Percentiles rank a stretch among this genome's conserved stretches.
Evolutionary conservation across 2,329 filamentous ascomycete genomes (phyloP).

Genomic region (Fusarium verticillioides): DNA sequence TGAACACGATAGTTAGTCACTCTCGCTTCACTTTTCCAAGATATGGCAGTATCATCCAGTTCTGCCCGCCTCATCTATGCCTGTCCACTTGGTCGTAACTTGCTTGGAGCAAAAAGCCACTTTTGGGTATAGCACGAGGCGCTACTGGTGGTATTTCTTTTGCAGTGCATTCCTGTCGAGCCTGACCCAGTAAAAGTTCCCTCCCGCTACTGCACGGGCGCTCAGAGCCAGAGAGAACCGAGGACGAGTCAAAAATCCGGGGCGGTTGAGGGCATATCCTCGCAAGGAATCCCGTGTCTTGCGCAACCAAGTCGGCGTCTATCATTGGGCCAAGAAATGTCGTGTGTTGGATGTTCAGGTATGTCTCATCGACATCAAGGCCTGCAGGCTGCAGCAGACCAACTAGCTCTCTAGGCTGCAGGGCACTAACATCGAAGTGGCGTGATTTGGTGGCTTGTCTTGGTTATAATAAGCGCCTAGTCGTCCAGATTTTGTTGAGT

Average conservation of each 20-base stretch:
- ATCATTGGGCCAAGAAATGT: not conserved
- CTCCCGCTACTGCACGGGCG: not conserved
- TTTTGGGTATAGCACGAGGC: not conserved
- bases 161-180: not conserved
- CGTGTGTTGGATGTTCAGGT: not conserved
- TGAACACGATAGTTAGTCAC: not conserved
- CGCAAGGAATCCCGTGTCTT: not conserved
- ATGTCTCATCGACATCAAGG: not conserved
- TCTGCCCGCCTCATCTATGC: not conserved
- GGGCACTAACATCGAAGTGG: not conserved
- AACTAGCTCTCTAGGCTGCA: not conserved
- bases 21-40: not conserved
- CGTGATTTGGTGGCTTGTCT: not conserved
- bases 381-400: not conserved
- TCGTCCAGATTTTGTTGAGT: not conserved
- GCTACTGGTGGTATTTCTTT: not conserved
- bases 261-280: not conserved
- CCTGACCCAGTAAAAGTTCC: not conserved
- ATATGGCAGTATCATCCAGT: not conserved
- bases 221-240: not conserved
- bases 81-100: not conserved
- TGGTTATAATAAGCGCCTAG: not conserved
- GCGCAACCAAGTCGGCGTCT: not conserved
- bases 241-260: not conserved
- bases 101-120: not conserved